Evolutionary conservation across 1,284 basidiomycete species (phyloP).

Genomic region (Melampsora americana): DNA sequence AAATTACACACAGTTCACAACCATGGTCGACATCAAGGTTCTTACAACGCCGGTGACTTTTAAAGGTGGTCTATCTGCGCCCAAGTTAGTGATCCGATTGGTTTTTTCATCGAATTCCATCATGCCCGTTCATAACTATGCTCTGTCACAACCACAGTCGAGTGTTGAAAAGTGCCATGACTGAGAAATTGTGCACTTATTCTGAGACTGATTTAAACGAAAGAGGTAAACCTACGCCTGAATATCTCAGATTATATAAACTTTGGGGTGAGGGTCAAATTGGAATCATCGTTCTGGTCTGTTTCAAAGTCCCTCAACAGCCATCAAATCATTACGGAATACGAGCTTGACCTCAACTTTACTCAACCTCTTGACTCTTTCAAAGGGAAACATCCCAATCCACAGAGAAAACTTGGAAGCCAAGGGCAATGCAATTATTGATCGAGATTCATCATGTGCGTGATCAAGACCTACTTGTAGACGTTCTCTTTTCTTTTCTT

Average conservation of each 20-base stretch:
- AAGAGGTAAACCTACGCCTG: no score
- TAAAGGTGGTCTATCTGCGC: no score
- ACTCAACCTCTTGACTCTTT: not conserved
- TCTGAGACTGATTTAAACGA: constrained; percentile 48
- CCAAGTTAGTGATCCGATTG: no score
- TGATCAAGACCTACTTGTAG: no score
- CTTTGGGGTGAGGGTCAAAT: constrained; percentile 54
- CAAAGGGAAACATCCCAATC: constrained; percentile 52
- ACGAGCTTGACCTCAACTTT: not conserved
- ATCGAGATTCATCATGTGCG: constrained; percentile 40
- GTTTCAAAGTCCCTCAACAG: not conserved
- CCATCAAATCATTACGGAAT: constrained; percentile 46
- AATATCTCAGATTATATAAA: constrained; percentile 52
- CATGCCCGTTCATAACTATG: no score
- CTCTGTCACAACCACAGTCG: no score
- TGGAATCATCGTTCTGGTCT: constrained; percentile 48
- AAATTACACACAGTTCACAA: no score
- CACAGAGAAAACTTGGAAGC: constrained; percentile 51
- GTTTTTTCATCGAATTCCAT: no score
- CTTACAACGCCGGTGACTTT: no score
- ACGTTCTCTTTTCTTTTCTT: no score
- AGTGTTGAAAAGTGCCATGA: constrained; percentile 52
- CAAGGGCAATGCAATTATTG: constrained; percentile 52
- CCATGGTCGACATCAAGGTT: no score
- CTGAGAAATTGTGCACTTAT: constrained; percentile 53